Percentiles rank a stretch among this genome's conserved stretches.
Evolutionary conservation across 495 filamentous ascomycete species (phyloP).

Genomic region (Hypoxylon crocopeplum): DNA sequence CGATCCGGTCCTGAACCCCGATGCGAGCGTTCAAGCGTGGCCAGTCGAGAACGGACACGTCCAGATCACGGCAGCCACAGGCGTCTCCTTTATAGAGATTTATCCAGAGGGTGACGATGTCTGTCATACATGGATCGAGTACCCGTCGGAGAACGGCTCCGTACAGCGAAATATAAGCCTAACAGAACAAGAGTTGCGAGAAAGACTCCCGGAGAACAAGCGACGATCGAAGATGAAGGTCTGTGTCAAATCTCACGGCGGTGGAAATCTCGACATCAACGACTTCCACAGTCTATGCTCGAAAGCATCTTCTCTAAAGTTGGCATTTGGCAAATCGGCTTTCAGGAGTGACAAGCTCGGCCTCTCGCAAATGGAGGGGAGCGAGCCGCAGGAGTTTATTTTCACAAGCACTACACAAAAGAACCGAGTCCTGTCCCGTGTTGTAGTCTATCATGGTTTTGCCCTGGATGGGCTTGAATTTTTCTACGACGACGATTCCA

Average conservation of each 20-base stretch:
- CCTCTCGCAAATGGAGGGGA: slow-evolving; percentile 72
- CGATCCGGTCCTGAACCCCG: slow-evolving; percentile 68
- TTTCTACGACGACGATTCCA: slow-evolving; percentile 85
- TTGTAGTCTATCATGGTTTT: slow-evolving; percentile 79
- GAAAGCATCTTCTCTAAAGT: slow-evolving; percentile 73
- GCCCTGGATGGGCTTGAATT: slow-evolving; percentile 91
- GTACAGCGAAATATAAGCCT: slow-evolving; percentile 75
- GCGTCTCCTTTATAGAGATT: slow-evolving; percentile 82
- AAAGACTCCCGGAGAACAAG: slow-evolving; percentile 70
- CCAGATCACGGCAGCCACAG: slow-evolving; percentile 79
- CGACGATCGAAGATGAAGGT: slow-evolving; percentile 74
- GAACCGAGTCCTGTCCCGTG: slow-evolving; percentile 74
- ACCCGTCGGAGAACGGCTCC: slow-evolving; percentile 64
- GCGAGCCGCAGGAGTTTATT: slow-evolving; percentile 73
- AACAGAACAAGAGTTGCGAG: slow-evolving; percentile 76
- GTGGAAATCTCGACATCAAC: slow-evolving; percentile 74
- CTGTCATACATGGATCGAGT: slow-evolving; percentile 82
- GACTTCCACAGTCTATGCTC: slow-evolving; percentile 73
- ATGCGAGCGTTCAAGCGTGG: slow-evolving; percentile 88
- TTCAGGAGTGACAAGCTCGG: slow-evolving; percentile 83
- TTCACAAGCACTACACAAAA: slow-evolving; percentile 72
- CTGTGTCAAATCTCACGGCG: slow-evolving; percentile 73
- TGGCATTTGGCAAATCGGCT: slow-evolving; percentile 73
- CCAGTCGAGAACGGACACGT: slow-evolving; percentile 81
- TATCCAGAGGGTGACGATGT: slow-evolving; percentile 75